phyloP scores from a whole-genome alignment of 257 asterid genomes.

The Solanum corneliomulleri region DNA sequence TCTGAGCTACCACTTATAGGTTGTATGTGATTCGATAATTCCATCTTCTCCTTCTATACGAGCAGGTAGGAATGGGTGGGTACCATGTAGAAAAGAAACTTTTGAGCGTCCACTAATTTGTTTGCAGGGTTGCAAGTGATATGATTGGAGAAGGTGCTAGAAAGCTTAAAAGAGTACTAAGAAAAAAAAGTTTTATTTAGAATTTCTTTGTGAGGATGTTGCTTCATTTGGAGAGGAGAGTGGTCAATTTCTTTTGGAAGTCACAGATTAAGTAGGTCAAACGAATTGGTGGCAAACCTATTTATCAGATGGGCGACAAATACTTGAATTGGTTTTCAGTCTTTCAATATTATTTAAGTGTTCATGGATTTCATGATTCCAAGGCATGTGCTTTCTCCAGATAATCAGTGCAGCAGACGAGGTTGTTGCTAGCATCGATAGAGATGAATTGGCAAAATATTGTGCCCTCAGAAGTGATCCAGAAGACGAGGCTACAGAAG shows the following conservation, averaged over 20 bases:
- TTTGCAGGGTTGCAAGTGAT: not conserved
- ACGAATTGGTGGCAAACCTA: not conserved
- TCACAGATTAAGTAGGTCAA: not conserved
- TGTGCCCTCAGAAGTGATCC: conserved; percentile 62
- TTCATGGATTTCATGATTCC: not conserved
- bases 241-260: not conserved
- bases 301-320: not conserved
- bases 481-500: conserved; percentile 86
- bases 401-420: conserved; percentile 67
- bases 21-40: not conserved
- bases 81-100: not conserved
- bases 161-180: not conserved
- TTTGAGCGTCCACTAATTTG: not conserved
- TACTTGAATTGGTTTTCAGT: not conserved
- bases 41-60: not conserved
- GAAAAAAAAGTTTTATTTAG: not conserved
- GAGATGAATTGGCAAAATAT: conserved; percentile 64
- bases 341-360: not conserved
- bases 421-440: conserved; percentile 58
- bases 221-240: not conserved
- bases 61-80: not conserved
- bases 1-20: not conserved
- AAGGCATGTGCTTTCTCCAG: conserved; percentile 25
- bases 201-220: not conserved
- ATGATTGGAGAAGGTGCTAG: not conserved